Evolutionary conservation across 1,284 basidiomycete species (phyloP).

Genomic region (Ustilago shanxiensis): DNA sequence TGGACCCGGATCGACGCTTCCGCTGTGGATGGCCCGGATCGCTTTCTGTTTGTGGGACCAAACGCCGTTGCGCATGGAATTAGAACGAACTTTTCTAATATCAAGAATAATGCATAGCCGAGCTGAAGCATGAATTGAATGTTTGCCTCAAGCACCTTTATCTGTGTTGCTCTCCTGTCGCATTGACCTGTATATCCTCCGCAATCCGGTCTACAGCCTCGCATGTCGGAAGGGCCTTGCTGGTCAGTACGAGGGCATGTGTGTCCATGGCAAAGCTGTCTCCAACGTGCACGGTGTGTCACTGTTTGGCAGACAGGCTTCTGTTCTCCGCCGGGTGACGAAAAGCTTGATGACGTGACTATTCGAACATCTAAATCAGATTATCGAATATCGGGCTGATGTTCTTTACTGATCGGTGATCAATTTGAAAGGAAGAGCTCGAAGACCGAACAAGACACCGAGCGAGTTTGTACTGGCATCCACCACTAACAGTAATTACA

Average conservation of each 20-base stretch:
- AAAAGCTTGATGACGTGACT: conserved; percentile 3
- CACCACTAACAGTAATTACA: neutral
- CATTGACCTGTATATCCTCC: neutral
- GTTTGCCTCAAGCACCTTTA: neutral
- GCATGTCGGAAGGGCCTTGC: no score
- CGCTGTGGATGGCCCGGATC: neutral
- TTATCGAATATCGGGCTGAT: conserved; percentile 1
- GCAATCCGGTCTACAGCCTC: no score
- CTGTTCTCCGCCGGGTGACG: no score
- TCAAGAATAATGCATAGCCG: conserved; percentile 30
- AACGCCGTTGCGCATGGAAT: conserved; percentile 5
- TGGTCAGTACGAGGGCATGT: no score
- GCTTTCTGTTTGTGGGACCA: neutral
- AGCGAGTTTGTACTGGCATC: conserved; percentile 9
- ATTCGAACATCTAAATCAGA: neutral
- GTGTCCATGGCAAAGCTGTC: neutral
- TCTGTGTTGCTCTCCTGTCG: neutral
- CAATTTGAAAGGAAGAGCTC: neutral
- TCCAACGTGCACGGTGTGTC: neutral
- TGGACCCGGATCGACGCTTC: conserved; percentile 2
- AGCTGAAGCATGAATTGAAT: conserved; percentile 6
- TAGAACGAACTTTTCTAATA: conserved; percentile 15
- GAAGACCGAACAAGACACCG: conserved; percentile 30
- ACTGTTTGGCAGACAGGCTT: neutral
- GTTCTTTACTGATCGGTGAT: neutral